Base-by-base conservation (phyloP, 2,329 filamentous ascomycete species). In the Alternaria panax region DNA sequence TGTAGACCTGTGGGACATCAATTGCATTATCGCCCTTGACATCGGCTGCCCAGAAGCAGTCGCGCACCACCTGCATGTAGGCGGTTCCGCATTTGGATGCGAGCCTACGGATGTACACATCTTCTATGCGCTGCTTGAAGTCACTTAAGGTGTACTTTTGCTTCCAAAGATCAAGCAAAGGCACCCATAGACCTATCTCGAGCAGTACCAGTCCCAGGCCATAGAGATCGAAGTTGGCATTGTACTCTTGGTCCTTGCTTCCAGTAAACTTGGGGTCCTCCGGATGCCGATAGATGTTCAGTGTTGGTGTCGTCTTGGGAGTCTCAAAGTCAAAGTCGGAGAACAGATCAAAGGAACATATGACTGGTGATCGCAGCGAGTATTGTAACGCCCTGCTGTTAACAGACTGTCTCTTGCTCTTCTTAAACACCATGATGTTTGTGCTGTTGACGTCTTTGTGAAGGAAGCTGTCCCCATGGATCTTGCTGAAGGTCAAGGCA, bases 271-370 rank as follows among this genome's bases (percentile, higher is more conserved):
- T 75, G 9, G 79, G 79, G 55, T 81, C 82, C 12, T 90, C 81
- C 0, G 89, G 88, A 71, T 93, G 90, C n/a, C 86, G 85, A 74
- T 90, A 89, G 67, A 89, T 87, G 62, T 85, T 87, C 7, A 80
- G 79, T n/a, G 68, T 63, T 25, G 72, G 68, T 40, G 82, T 81
- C 7, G 82, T 76, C 54, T 62, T 70, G 20, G 65, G 28, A 8
- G 77, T 76, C 51, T 85, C 84, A 43, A 86, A 82, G 47, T 79
- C 80, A 63, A 77, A 82, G 53, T 83, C 82, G 5, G 85, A 87
- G 71, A 93, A 94, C 3, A 93, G 78, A 64, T 93, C 90, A 66
- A 92, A 93, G 0, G 90, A 90, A 1, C 89, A 89, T 42, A 93
- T 80, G 4, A 92, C 84, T 2, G 91, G 91, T 8, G 87, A 84